Conservation (phyloP, 2,329 filamentous ascomycete genomes). For the Phoma sp. region DNA sequence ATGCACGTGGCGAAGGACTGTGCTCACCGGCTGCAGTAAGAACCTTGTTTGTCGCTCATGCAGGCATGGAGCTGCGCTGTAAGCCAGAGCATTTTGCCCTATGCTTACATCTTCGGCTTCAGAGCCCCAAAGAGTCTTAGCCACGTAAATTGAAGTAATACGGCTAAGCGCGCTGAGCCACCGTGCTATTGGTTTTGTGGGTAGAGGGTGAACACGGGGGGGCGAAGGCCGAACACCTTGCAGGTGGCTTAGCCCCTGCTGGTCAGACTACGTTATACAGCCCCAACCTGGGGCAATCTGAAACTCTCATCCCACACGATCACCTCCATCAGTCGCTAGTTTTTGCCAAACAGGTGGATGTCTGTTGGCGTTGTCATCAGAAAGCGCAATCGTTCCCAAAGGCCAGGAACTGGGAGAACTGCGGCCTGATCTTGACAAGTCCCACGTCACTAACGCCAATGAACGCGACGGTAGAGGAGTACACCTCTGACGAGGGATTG, state of each 20-base stretch:
- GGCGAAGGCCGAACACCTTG: neutral
- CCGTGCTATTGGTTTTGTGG: neutral
- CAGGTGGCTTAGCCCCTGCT: neutral
- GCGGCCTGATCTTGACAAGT: neutral
- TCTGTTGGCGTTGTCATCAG: neutral
- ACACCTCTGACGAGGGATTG: neutral
- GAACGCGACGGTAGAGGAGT: neutral
- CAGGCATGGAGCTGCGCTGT: neutral
- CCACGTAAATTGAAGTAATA: neutral
- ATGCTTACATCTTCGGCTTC: neutral
- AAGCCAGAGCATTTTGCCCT: neutral
- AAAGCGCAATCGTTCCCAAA: neutral
- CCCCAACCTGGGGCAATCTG: neutral
- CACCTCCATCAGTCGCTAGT: no score
- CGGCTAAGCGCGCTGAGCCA: neutral
- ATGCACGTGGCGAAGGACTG: neutral
- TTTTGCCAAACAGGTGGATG: no score
- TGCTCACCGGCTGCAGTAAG: slow-evolving; percentile 6
- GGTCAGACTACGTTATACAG: neutral
- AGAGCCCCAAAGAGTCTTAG: neutral
- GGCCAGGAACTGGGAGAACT: neutral
- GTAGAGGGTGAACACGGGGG: neutral
- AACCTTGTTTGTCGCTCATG: neutral
- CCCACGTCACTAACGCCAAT: neutral
- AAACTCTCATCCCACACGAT: neutral